These are phyloP conservation scores for Teratosphaeria destructans DNA, from an alignment of 2,329 filamentous ascomycete genomes.

Conservation along the genomic window DNA sequence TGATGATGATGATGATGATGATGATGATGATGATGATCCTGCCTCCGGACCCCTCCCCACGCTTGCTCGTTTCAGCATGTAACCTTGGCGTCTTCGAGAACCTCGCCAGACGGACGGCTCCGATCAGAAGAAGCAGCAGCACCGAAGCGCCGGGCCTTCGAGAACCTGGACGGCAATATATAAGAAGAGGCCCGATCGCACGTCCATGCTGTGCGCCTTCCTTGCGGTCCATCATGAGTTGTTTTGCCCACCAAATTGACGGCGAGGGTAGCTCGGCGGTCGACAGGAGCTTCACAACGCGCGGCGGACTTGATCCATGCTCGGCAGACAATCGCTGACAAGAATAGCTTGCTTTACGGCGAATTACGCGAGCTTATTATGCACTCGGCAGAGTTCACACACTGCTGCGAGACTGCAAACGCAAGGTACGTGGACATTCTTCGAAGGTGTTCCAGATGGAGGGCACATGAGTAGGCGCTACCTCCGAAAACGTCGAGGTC, in stretches of 20 bases:
- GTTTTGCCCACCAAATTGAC: neutral
- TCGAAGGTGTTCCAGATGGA: neutral
- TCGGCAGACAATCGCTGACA: neutral
- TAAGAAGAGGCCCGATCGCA: neutral
- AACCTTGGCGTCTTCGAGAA: constrained; percentile 6
- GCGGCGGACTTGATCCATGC: neutral
- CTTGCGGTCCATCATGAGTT: neutral
- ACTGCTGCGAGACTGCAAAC: neutral
- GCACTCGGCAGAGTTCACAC: constrained; percentile 1
- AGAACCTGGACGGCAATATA: neutral
- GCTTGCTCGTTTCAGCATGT: constrained; percentile 13
- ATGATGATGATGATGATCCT: neutral
- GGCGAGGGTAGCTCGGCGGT: neutral
- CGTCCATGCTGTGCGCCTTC: neutral
- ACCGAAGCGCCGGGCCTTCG: neutral
- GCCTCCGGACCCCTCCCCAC: constrained; percentile 5
- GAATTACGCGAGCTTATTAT: constrained; percentile 2
- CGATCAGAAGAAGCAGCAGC: neutral
- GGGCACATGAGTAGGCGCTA: neutral
- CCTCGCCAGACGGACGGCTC: neutral
- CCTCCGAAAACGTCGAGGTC: neutral
- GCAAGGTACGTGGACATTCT: neutral
- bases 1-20: neutral
- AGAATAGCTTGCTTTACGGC: neutral
- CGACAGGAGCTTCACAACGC: neutral